Evolutionary conservation across 1,284 basidiomycete species (phyloP).

Genomic region (Stereum hirsutum): DNA sequence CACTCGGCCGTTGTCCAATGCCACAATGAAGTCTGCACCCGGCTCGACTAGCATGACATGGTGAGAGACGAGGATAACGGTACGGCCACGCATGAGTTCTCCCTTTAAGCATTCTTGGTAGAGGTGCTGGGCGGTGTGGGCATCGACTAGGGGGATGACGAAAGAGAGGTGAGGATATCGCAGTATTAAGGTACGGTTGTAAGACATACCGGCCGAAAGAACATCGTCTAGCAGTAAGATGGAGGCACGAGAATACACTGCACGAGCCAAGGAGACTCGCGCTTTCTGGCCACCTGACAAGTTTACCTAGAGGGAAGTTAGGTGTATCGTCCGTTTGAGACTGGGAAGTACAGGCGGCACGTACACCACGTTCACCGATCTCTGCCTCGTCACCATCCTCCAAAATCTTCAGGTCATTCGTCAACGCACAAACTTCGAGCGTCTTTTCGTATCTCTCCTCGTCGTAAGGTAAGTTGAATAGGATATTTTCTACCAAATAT

Average conservation of each 20-base stretch:
- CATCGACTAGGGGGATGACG: conserved; percentile 48
- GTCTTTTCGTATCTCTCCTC: conserved; percentile 73
- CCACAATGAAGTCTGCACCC: conserved; percentile 66
- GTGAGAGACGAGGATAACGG: conserved; percentile 84
- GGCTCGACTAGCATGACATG: conserved; percentile 75
- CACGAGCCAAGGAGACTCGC: conserved; percentile 81
- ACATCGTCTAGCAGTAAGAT: conserved; percentile 88
- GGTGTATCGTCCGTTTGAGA: too few relatives aligned
- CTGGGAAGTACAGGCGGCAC: conserved; percentile 17
- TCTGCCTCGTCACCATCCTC: conserved; percentile 94
- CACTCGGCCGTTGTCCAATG: conserved; percentile 82
- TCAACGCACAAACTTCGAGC: conserved; percentile 60
- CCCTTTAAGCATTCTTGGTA: conserved; percentile 80
- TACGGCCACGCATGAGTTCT: conserved; percentile 72
- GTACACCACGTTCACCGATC: conserved; percentile 78
- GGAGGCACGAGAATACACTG: conserved; percentile 88
- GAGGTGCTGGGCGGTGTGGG: conserved; percentile 83
- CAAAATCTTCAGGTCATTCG: conserved; percentile 80
- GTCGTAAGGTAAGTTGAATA: conserved; percentile 81
- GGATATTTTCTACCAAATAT: conserved; percentile 65
- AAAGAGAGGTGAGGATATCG: background rate
- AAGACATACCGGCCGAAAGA: conserved; percentile 49
- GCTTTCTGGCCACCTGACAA: conserved; percentile 95
- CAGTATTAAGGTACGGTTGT: background rate
- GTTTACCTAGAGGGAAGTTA: conserved; percentile 52